These are phyloP conservation scores for Tylopilus sp. DNA, from an alignment of 1,284 basidiomycete genomes.

Conservation along the genomic window DNA sequence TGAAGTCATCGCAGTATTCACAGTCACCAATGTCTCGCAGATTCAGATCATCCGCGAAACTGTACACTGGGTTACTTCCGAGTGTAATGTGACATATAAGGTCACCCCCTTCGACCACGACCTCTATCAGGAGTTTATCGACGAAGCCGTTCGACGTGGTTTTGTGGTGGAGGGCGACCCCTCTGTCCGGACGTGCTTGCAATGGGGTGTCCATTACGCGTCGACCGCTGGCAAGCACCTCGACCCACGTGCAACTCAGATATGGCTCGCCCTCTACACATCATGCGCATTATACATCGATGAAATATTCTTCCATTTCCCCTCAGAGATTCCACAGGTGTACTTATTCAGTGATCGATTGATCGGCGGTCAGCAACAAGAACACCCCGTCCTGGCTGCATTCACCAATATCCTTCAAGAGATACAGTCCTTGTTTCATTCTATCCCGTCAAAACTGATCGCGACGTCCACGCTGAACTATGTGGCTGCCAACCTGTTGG, in stretches of 20 bases:
- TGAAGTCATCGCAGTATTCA: background rate
- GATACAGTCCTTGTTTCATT: conserved; percentile 19
- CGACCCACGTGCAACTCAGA: conserved; percentile 4
- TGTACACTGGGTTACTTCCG: conserved; percentile 13
- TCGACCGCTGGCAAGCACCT: conserved; percentile 9
- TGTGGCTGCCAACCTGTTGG: conserved; percentile 38
- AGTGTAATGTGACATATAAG: conserved; percentile 1
- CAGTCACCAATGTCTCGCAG: background rate
- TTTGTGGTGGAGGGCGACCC: conserved; percentile 10
- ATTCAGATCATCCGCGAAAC: conserved; percentile 5
- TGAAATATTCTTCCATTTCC: conserved; percentile 30
- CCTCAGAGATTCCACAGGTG: conserved; percentile 27
- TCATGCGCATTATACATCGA: conserved; percentile 39
- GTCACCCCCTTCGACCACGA: conserved; percentile 12
- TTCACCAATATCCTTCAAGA: conserved; percentile 38
- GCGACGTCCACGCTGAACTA: conserved; percentile 38
- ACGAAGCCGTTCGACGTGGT: conserved; percentile 17
- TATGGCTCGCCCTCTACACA: conserved; percentile 39
- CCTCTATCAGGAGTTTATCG: conserved; percentile 17
- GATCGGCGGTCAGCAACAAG: conserved; percentile 26
- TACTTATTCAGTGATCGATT: conserved; percentile 41
- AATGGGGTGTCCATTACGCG: conserved; percentile 15
- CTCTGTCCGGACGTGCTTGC: conserved; percentile 8
- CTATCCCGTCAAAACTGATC: conserved; percentile 35
- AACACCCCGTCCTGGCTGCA: conserved; percentile 31